Conservation (phyloP, 805 yeast genomes). For the Ogataea nonfermentans region DNA sequence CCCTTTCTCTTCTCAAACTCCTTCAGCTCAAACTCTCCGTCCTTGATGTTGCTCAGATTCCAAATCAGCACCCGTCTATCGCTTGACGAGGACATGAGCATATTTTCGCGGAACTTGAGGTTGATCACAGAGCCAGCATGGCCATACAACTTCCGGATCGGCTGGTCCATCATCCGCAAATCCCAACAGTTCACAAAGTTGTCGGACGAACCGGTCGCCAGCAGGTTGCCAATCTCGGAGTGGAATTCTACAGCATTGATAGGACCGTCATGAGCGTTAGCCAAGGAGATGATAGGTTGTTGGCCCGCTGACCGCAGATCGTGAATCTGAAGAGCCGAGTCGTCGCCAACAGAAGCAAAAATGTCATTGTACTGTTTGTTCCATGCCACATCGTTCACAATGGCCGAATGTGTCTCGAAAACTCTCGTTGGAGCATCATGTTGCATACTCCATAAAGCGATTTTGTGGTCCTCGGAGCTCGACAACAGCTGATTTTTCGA, state of each 20-base stretch:
- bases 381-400: slow-evolving; percentile 69
- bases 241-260: slow-evolving; percentile 70
- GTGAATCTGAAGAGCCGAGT: slow-evolving; percentile 55
- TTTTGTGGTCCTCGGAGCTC: slow-evolving; percentile 63
- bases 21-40: slow-evolving; percentile 52
- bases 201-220: slow-evolving; percentile 80
- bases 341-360: slow-evolving; percentile 74
- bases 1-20: slow-evolving; percentile 52
- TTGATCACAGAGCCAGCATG: slow-evolving; percentile 58
- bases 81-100: slow-evolving; percentile 55
- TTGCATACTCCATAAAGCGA: slow-evolving; percentile 67
- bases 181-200: slow-evolving; percentile 75
- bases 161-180: slow-evolving; percentile 55
- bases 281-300: slow-evolving; percentile 43
- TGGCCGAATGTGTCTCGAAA: slow-evolving; percentile 51
- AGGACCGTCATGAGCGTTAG: slow-evolving; percentile 54
- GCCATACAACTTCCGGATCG: slow-evolving; percentile 66
- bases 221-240: slow-evolving; percentile 48
- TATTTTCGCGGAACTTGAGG: slow-evolving; percentile 47
- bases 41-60: slow-evolving; percentile 63
- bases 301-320: slow-evolving; percentile 46
- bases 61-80: slow-evolving; percentile 74
- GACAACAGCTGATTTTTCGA: slow-evolving; percentile 48
- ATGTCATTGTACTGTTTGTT: slow-evolving; percentile 41
- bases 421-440: slow-evolving; percentile 43